A percentile compares a stretch with the other conserved stretches of the same genome.
These are phyloP conservation scores for Hippophae tibetana DNA, from an alignment of 306 rosid genomes.

Conservation along the genomic window DNA sequence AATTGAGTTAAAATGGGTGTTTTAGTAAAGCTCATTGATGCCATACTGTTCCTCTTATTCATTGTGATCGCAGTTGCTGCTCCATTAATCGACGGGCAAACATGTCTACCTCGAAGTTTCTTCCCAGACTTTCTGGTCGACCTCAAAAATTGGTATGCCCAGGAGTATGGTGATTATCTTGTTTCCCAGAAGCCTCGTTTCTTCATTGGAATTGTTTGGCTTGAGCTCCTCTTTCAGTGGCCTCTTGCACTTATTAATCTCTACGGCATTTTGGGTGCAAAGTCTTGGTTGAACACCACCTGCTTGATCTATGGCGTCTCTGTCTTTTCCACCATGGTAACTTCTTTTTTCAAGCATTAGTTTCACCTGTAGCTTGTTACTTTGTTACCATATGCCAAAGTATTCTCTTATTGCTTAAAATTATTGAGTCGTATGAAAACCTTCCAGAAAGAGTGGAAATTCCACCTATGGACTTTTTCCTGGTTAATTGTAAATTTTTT, in stretches of 20 bases:
- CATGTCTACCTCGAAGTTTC: constrained; percentile 31
- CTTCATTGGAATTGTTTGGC: constrained; percentile 57
- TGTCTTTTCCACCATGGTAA: constrained; percentile 49
- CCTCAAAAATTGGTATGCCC: constrained; percentile 34
- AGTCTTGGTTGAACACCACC: constrained; percentile 66
- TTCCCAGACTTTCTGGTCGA: constrained; percentile 38
- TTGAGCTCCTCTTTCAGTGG: constrained; percentile 71
- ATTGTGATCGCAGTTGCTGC: constrained; percentile 30
- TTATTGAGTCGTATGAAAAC: too few relatives aligned
- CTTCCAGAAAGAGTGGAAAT: too few relatives aligned
- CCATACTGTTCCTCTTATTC: constrained; percentile 44
- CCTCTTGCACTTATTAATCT: constrained; percentile 50
- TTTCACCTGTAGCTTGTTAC: not conserved
- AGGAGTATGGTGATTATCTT: constrained; percentile 47
- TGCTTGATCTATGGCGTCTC: constrained; percentile 71
- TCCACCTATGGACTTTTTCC: too few relatives aligned
- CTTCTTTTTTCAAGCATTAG: not conserved
- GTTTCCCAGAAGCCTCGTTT: constrained; percentile 49
- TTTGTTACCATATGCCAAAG: not conserved
- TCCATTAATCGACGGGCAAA: constrained; percentile 51
- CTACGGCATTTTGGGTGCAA: constrained; percentile 40
- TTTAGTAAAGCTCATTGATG: constrained; percentile 40
- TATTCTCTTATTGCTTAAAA: not conserved
- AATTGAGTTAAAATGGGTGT: constrained; percentile 29
- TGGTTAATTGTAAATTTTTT: too few relatives aligned